Conservation (phyloP, 2,329 filamentous ascomycete species). For the Trichoderma endophyticum region DNA sequence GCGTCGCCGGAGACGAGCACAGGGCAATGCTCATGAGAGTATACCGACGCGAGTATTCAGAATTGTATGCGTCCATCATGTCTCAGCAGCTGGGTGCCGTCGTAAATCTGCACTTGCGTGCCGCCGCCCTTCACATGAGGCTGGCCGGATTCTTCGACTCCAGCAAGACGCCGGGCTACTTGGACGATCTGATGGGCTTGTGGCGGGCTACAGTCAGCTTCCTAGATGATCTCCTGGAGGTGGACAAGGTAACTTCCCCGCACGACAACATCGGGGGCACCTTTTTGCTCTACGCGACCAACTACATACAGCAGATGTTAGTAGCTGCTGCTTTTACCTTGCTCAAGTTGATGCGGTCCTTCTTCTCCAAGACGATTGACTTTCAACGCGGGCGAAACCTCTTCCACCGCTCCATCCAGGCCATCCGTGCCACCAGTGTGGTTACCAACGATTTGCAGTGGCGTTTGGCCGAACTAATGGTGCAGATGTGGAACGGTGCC, state of each 20-base stretch:
- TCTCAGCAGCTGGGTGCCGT: conserved; percentile 57
- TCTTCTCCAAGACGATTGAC: conserved; percentile 71
- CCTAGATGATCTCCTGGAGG: conserved; percentile 61
- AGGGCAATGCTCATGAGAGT: conserved; percentile 64
- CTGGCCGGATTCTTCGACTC: conserved; percentile 80
- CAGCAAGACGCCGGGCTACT: conserved; percentile 66
- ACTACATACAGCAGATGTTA: conserved; percentile 81
- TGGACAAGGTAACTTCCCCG: conserved; percentile 47
- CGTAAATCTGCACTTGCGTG: conserved; percentile 65
- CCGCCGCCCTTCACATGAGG: conserved; percentile 71
- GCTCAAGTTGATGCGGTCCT: conserved; percentile 74
- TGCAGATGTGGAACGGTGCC: conserved; percentile 79
- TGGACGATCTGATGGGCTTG: conserved; percentile 70
- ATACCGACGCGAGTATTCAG: conserved; percentile 62
- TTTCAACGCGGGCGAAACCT: conserved; percentile 63
- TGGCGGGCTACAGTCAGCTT: conserved; percentile 71
- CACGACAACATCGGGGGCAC: conserved; percentile 47
- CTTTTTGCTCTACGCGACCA: conserved; percentile 64
- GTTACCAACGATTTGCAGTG: conserved; percentile 76
- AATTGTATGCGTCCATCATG: conserved; percentile 59
- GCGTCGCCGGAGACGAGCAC: conserved; percentile 65
- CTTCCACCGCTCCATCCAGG: conserved; percentile 68
- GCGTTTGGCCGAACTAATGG: conserved; percentile 78
- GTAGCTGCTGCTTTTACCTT: conserved; percentile 76
- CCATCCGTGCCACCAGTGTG: conserved; percentile 70